Conservation (phyloP, 179 eudicot species). For the Beta corolliflora region DNA sequence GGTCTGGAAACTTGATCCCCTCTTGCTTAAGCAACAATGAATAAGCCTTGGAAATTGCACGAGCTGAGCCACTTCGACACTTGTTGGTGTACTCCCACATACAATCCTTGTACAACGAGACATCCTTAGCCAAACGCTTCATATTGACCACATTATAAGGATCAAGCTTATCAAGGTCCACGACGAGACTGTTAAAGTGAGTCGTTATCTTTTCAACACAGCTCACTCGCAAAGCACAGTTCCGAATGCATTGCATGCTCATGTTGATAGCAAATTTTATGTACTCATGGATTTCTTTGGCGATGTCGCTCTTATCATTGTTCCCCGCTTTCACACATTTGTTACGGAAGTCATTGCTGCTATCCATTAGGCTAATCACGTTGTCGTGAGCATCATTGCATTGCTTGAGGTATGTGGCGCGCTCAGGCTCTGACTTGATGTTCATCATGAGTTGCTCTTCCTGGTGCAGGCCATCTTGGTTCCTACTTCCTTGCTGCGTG, state of each 20-base stretch:
- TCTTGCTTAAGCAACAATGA: neutral
- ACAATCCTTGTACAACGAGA: neutral
- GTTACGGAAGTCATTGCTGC: neutral
- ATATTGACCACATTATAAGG: too few species aligned
- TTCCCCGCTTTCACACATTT: neutral
- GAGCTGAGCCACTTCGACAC: neutral
- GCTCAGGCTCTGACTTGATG: neutral
- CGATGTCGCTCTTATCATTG: neutral
- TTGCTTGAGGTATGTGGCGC: neutral
- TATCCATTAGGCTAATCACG: neutral
- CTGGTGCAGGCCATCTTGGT: neutral
- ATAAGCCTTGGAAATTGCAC: neutral
- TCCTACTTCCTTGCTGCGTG: too few species aligned
- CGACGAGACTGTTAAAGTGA: neutral
- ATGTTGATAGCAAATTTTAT: neutral
- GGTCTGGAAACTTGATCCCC: neutral
- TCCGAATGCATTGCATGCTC: slow-evolving; percentile 5
- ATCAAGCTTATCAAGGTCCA: neutral
- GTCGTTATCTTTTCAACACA: neutral
- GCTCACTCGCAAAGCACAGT: neutral
- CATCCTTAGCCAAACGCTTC: neutral
- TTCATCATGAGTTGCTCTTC: neutral
- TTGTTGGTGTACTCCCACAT: slow-evolving; percentile 1
- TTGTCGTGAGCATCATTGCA: slow-evolving; percentile 4
- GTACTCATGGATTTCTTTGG: neutral